Percentiles rank a stretch among this genome's conserved stretches.
Conservation (phyloP, 2,329 filamentous ascomycete species). For the Aspergillus brasiliensis region DNA sequence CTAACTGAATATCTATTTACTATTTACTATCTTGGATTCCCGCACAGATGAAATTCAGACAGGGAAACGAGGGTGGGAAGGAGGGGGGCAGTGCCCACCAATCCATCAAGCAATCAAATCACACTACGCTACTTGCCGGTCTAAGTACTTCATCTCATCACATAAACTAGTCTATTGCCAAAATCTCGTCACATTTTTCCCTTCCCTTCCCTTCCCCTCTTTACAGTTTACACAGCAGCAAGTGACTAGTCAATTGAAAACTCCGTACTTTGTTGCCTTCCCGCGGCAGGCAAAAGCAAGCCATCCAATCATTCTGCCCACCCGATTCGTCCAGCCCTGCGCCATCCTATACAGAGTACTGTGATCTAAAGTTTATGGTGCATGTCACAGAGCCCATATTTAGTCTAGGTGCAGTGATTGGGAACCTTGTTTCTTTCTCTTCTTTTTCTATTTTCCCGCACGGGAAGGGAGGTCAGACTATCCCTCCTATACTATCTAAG, state of each 20-base stretch:
- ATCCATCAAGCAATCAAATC: background rate
- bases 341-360: constrained; percentile 18
- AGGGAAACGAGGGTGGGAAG: background rate
- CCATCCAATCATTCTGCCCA: background rate
- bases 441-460: background rate
- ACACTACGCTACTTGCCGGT: no score
- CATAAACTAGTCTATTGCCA: no score
- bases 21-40: background rate
- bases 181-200: background rate
- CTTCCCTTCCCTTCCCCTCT: background rate
- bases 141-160: no score
- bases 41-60: constrained; percentile 1
- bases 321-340: constrained; percentile 16
- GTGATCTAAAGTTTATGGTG: constrained; percentile 27
- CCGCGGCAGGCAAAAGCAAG: background rate
- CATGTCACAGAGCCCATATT: constrained; percentile 18
- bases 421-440: constrained; percentile 1
- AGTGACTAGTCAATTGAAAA: no score
- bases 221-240: no score
- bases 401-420: background rate
- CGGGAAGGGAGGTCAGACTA: background rate
- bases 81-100: background rate
- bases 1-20: background rate
- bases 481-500: background rate
- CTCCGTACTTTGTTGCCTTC: no score